Conservation (phyloP, 2,329 filamentous ascomycete genomes). For the Lasiodiplodia hormozganensis region DNA sequence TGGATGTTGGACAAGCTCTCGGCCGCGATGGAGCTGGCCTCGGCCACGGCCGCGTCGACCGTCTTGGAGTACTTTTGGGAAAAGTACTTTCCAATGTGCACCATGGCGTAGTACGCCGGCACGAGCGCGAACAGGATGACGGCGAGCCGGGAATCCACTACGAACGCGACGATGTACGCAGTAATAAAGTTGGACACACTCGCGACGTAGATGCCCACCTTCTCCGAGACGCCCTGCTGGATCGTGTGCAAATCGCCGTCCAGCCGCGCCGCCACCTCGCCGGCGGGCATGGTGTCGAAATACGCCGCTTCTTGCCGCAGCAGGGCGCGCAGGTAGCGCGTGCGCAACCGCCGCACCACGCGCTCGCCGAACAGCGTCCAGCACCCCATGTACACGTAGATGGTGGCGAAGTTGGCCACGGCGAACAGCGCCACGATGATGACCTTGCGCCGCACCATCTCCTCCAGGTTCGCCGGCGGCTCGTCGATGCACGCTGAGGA, state of each 20-base stretch:
- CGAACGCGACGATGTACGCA: conserved; percentile 71
- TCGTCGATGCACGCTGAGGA: conserved; percentile 57
- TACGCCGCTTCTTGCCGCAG: conserved; percentile 68
- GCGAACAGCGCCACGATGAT: conserved; percentile 68
- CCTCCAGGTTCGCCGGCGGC: conserved; percentile 51
- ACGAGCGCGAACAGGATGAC: conserved; percentile 69
- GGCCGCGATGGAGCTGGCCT: conserved; percentile 63
- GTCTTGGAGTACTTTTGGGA: conserved; percentile 58
- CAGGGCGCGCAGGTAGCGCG: conserved; percentile 65
- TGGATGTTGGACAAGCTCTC: conserved; percentile 67
- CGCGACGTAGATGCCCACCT: conserved; percentile 70
- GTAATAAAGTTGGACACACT: conserved; percentile 71
- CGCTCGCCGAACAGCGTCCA: conserved; percentile 71
- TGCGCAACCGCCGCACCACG: conserved; percentile 67
- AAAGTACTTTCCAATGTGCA: conserved; percentile 62
- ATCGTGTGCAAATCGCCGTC: conserved; percentile 71
- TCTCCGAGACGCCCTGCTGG: conserved; percentile 72
- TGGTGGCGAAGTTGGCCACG: conserved; percentile 67
- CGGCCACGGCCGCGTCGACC: conserved; percentile 63
- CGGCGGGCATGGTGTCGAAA: conserved; percentile 68
- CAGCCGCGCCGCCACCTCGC: conserved; percentile 68
- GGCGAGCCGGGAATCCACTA: conserved; percentile 68
- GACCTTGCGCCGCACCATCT: conserved; percentile 54
- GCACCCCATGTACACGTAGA: conserved; percentile 69
- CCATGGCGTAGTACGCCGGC: conserved; percentile 68